phyloP scores from a whole-genome alignment of 164 flowering plant genomes.

The Macadamia tetraphylla region DNA sequence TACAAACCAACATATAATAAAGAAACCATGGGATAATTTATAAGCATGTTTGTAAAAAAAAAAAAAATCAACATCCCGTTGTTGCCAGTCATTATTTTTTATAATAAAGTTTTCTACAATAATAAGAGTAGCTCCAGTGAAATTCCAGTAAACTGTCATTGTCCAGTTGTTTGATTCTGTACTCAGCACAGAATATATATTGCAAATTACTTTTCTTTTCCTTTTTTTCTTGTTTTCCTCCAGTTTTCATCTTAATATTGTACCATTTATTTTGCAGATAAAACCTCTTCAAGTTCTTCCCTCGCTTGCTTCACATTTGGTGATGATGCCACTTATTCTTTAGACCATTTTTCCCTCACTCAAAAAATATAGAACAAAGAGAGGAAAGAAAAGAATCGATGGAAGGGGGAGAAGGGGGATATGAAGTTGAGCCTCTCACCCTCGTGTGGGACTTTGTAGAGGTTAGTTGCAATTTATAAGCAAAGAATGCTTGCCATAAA shows the following conservation, averaged over 20 bases:
- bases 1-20: no score
- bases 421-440: no score
- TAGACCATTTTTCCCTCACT: conserved; percentile 58
- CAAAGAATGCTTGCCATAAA: no score
- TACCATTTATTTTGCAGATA: conserved; percentile 41
- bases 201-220: background rate
- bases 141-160: conserved; percentile 43
- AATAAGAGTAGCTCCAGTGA: conserved; percentile 25
- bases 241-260: conserved; percentile 4
- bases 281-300: conserved; percentile 77
- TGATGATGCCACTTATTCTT: conserved; percentile 70
- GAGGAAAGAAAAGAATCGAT: no score
- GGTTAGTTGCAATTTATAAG: no score
- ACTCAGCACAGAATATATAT: background rate
- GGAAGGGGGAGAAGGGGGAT: no score
- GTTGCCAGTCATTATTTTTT: conserved; percentile 59
- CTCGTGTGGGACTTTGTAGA: no score
- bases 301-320: conserved; percentile 71
- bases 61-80: conserved; percentile 24
- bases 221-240: background rate
- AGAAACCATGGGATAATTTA: no score
- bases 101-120: conserved; percentile 40
- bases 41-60: no score
- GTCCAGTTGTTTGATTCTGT: conserved; percentile 5
- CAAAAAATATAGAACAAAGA: no score